Evolutionary conservation across 768 basidiomycete species (phyloP).

Genomic region (Tubosaeta sp.): DNA sequence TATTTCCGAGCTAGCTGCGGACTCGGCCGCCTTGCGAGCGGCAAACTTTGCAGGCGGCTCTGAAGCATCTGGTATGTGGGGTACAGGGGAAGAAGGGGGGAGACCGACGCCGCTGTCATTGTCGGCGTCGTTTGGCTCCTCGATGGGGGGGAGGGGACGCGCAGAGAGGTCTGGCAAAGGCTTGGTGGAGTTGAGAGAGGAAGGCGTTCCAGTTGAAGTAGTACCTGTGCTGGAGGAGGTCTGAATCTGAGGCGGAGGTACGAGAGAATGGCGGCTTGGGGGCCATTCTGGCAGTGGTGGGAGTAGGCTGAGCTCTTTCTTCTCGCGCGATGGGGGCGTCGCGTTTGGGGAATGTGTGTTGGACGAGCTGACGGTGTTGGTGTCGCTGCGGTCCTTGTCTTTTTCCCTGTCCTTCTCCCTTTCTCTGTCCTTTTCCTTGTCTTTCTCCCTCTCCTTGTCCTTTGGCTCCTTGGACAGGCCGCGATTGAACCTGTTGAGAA

Average conservation of each 20-base stretch:
- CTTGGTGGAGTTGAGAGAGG: conserved; percentile 53
- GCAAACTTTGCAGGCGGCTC: conserved; percentile 25
- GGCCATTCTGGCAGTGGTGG: conserved; percentile 71
- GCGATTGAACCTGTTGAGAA: conserved; percentile 72
- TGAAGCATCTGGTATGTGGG: conserved; percentile 14
- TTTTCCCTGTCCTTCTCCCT: conserved; percentile 25
- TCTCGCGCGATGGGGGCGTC: conserved; percentile 46
- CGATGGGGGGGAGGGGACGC: conserved; percentile 47
- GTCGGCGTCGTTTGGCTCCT: conserved; percentile 35
- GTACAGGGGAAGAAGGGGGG: conserved; percentile 31
- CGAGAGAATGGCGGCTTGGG: conserved; percentile 33
- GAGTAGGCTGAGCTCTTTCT: conserved; percentile 44
- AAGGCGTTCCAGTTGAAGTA: conserved; percentile 35
- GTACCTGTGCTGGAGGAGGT: conserved; percentile 27
- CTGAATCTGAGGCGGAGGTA: conserved; percentile 24
- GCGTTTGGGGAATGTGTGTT: conserved; percentile 20
- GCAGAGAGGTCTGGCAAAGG: conserved; percentile 65
- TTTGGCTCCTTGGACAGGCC: conserved; percentile 46
- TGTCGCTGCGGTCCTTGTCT: conserved; percentile 30
- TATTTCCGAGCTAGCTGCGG: conserved; percentile 39
- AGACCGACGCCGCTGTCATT: conserved; percentile 35
- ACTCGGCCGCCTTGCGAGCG: conserved; percentile 39
- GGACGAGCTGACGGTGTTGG: conserved; percentile 29
- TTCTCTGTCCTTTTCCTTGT: conserved; percentile 28
- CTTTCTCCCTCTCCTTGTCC: conserved; percentile 58